Evolutionary conservation across 140 eudicot genomes (phyloP), one percentile per base, ranked within the genome.

Genomic region (Bidens hawaiensis): DNA sequence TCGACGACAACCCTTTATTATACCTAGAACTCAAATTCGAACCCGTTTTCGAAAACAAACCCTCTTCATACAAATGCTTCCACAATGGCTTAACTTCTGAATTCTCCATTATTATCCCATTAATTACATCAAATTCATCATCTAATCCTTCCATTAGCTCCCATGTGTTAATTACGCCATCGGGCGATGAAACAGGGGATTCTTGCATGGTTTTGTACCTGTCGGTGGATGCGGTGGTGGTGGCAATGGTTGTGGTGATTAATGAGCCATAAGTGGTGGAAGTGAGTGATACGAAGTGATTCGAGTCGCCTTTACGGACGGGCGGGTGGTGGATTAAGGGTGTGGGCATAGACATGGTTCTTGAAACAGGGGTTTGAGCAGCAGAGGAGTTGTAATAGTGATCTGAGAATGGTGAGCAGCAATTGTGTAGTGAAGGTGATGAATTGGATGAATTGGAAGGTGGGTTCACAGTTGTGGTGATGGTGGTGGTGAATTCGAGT

Each of bases 121-220:
- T 31, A 38, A 38, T 2, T 11, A 12, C 15, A 38, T 38, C 45
- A 38, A 61, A 64, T 26, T 77, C 64, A 21, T 81, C 96, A 38
- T 80, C 96, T 19, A 91, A 84, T 10, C 95, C 95, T 75, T 93
- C 95, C 99, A 93, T 93, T 24, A 93, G 89, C 84, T 93, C 99
- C 96, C 99, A 93, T 3, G 99, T 82, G 67, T 93, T 88, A 60
- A 93, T 93, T 8, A 93, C 99, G 1, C 95, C 84, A 36, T 88
- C 96, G 0, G 96, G 95, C 0, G 96, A 85, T 0, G 85, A 81
- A 11, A 72, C 76, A 43, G 77, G 45, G 45, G 68, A 24, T 1
- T 76, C 59, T 25, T 72, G 77, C 23, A 25, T 76, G 52, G 65
- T 17, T 59, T 70, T 70, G 13, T 0, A 13, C 31, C 5, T 38